Evolutionary conservation across 2,329 filamentous ascomycete genomes (phyloP), one percentile per base, ranked within the genome.

Genomic region (Pyrenophora graminea): DNA sequence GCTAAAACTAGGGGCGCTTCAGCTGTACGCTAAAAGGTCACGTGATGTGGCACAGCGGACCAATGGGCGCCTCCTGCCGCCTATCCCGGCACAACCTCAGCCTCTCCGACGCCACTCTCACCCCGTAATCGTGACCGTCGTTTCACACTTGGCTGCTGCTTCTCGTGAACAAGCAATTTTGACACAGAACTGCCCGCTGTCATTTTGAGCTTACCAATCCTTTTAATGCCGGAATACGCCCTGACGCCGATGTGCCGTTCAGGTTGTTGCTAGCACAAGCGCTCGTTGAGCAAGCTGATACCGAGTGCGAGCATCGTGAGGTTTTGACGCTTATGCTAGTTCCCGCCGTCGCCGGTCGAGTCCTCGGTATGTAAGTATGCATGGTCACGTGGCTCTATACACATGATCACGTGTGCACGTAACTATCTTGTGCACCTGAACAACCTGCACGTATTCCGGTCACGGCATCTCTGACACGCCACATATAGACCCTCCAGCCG

Each of bases 1-100:
- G 54, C 55, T 64, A 56, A 66, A 57, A 66, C 66, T 60, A 61
- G 56, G 55, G 59, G 58, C 58, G 61, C 61, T 63, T 66, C 46
- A 61, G 56, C 53, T 59, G 38, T 41, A 50, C 45, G 33, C 42
- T 47, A 50, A 19, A 18, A 7, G 5, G 0, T 13, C 53, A 61
- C 53, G 56, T 57, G 53, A 59, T 21, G 27, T 23, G 7, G 37
- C 15, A 3, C 10, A 17, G 19, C 7, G 23, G 27, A 50, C 63
- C 61, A 63, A 65, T 66, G 34, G 57, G 46, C 39, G 33, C 3
- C 15, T 18, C 9, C 34, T 59, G 53, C 55, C 58, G 43, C 41
- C 19, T 49, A 23, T 52, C 44, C 55, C 54, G 50, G 31, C 48
- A 39, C 38, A 37, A 27, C 48, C 41, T 39, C 40, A 54, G 47